phyloP scores from a whole-genome alignment of 2,329 filamentous ascomycete genomes.

The Fusarium armeniacum region DNA sequence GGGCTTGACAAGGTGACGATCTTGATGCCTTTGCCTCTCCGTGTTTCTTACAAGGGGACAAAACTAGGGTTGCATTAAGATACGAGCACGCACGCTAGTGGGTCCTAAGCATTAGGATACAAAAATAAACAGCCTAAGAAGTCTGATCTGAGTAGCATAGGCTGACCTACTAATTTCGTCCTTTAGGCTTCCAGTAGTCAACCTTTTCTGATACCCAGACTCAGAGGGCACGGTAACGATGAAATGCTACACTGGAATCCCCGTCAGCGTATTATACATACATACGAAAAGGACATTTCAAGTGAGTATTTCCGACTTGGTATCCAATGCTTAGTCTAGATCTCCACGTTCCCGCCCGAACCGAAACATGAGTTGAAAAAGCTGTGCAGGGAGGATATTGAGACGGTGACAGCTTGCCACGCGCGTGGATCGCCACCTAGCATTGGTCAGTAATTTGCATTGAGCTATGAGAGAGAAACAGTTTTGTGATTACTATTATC shows the following conservation, averaged over 20 bases:
- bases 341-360: neutral
- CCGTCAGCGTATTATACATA: neutral
- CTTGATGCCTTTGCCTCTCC: conserved; percentile 2
- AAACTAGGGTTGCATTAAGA: conserved; percentile 30
- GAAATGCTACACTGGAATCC: conserved; percentile 4
- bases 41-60: conserved; percentile 13
- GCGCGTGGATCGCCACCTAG: conserved; percentile 7
- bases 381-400: conserved; percentile 9
- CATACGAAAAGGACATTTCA: neutral
- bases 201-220: no score
- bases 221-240: neutral
- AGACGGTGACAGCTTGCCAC: conserved; percentile 35
- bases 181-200: no score
- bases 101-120: no score
- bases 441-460: conserved; percentile 22
- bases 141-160: no score
- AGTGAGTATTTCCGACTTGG: conserved; percentile 12
- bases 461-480: neutral
- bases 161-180: no score
- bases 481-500: conserved; percentile 3
- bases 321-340: conserved; percentile 5
- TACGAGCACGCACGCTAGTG: conserved; percentile 2
- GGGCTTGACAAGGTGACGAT: conserved; percentile 9
- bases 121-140: no score
- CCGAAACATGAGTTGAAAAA: conserved; percentile 10